Conservation (phyloP, 768 basidiomycete species). For the Candolleomyces aberdarensis region DNA sequence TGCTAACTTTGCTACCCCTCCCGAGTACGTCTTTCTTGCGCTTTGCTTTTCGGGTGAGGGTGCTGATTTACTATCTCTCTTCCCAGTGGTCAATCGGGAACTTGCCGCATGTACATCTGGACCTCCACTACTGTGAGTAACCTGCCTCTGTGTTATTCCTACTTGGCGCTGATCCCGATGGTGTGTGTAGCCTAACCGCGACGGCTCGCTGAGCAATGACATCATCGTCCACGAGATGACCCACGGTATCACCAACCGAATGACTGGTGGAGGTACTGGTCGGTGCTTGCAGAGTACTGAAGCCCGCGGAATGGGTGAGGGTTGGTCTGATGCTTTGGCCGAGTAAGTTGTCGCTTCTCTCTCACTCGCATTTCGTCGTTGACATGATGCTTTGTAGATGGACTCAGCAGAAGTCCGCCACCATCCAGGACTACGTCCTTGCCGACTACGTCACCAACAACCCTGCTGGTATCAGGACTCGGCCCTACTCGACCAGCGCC, state of each 20-base stretch:
- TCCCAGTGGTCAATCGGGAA: slow-evolving; percentile 35
- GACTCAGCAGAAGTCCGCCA: slow-evolving; percentile 37
- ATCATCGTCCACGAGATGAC: slow-evolving; percentile 46
- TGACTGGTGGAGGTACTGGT: slow-evolving; percentile 55
- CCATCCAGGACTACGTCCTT: slow-evolving; percentile 35
- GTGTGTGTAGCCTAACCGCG: slow-evolving; percentile 18
- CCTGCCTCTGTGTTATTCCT: background rate
- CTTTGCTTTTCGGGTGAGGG: background rate
- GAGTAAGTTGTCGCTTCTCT: background rate
- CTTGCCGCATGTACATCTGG: slow-evolving; percentile 26
- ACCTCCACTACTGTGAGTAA: slow-evolving; percentile 15
- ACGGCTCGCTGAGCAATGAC: slow-evolving; percentile 55
- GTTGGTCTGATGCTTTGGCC: slow-evolving; percentile 11
- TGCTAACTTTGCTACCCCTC: slow-evolving; percentile 39
- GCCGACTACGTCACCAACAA: slow-evolving; percentile 54
- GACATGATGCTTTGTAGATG: slow-evolving; percentile 22
- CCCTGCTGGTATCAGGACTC: slow-evolving; percentile 49
- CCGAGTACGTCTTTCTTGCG: slow-evolving; percentile 23
- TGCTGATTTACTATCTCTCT: background rate
- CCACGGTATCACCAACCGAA: slow-evolving; percentile 41
- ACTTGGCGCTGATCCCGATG: background rate
- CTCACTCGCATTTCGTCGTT: background rate
- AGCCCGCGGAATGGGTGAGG: slow-evolving; percentile 67
- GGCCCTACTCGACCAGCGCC: slow-evolving; percentile 49
- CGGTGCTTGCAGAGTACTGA: slow-evolving; percentile 62